Conservation (phyloP, 768 basidiomycete species). For the Termitomyces sp. region DNA sequence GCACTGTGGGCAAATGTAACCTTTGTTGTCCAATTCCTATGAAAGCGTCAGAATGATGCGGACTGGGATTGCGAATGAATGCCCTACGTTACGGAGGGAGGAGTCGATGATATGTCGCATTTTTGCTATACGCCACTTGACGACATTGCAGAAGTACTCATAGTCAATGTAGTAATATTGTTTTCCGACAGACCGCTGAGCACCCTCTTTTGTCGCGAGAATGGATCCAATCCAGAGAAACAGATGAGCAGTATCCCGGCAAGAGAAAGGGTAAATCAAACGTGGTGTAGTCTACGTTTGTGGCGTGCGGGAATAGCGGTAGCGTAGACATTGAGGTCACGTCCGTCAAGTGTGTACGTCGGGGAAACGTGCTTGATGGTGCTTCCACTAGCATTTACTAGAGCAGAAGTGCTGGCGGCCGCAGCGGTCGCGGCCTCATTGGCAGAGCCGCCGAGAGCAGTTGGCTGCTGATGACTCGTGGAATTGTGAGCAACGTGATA, state of each 20-base stretch:
- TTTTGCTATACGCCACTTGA: constrained; percentile 94
- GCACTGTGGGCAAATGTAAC: constrained; percentile 94
- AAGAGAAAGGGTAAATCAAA: not conserved
- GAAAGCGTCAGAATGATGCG: not conserved
- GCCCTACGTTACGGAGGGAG: constrained; percentile 76
- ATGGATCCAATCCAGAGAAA: not conserved
- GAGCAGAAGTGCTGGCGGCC: constrained; percentile 5
- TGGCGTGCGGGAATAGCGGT: not conserved
- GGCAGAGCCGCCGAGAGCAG: constrained; percentile 59
- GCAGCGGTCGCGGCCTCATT: constrained; percentile 29
- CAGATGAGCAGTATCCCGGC: not conserved
- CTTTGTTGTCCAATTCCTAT: constrained; percentile 96
- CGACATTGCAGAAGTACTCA: constrained; percentile 92
- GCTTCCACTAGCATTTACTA: constrained; percentile 13
- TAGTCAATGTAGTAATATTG: constrained; percentile 98
- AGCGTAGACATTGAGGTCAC: not conserved
- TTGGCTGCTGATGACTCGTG: constrained; percentile 47
- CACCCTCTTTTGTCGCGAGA: constrained; percentile 60
- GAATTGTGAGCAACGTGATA: constrained; percentile 52
- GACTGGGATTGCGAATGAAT: not conserved
- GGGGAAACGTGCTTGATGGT: constrained; percentile 46
- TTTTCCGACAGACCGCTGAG: constrained; percentile 79
- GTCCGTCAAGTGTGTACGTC: constrained; percentile 50
- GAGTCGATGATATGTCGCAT: constrained; percentile 90
- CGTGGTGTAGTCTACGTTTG: constrained; percentile 7